Evolutionary conservation across 2,329 filamentous ascomycete genomes (phyloP).

Genomic region (Monilinia fructicola): DNA sequence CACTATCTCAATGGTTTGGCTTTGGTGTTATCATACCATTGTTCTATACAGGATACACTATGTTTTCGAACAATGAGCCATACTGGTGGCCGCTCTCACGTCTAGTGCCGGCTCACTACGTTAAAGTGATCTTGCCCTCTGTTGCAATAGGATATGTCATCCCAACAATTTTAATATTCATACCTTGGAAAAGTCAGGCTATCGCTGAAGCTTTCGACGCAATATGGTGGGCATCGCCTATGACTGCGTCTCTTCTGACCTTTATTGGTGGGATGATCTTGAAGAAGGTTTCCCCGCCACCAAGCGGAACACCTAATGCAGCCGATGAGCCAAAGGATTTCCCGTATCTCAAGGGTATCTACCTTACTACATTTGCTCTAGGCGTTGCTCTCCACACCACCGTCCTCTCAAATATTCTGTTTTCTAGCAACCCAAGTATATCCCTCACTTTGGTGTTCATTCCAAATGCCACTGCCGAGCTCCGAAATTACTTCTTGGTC

Average conservation of each 20-base stretch:
- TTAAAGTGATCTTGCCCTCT: constrained; percentile 5
- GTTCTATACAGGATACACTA: not conserved
- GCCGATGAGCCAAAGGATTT: constrained; percentile 7
- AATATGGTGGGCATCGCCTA: not conserved
- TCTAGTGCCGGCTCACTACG: constrained; percentile 10
- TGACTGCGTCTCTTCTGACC: constrained; percentile 4
- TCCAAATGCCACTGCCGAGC: not conserved
- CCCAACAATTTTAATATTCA: constrained; percentile 1
- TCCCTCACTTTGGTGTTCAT: constrained; percentile 4
- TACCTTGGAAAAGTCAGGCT: not conserved
- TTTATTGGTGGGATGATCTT: not conserved
- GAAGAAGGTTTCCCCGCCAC: not conserved
- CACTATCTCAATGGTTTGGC: constrained; percentile 7
- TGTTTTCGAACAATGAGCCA: constrained; percentile 9
- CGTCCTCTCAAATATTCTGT: not conserved
- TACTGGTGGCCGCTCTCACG: constrained; percentile 20
- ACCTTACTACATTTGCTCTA: not conserved
- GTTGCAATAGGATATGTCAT: not conserved
- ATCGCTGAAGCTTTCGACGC: not conserved
- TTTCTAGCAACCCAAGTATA: not conserved
- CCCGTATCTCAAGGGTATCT: constrained; percentile 1
- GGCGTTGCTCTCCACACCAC: not conserved
- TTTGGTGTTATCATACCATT: constrained; percentile 2
- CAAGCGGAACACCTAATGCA: not conserved
- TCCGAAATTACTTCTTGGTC: not conserved